Conservation (phyloP, 495 filamentous ascomycete species). For the Aspergillus wentii region DNA sequence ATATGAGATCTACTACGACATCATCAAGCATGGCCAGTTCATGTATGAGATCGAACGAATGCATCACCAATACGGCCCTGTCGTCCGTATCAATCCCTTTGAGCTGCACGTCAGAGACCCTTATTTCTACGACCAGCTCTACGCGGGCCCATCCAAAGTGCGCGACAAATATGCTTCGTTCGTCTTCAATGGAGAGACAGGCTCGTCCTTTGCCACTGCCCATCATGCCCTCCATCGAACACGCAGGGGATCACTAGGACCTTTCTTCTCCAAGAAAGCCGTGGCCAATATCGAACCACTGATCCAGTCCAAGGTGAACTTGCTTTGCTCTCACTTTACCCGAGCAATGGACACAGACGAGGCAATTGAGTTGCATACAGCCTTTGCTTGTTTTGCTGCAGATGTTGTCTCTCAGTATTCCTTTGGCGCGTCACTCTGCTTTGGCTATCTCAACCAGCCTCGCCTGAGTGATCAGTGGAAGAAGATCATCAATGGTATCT, state of each 20-base stretch:
- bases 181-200: slow-evolving; percentile 4
- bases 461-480: slow-evolving; percentile 9
- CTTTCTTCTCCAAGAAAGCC: slow-evolving; percentile 37
- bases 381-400: slow-evolving; percentile 35
- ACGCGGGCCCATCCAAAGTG: slow-evolving; percentile 10
- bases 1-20: slow-evolving; percentile 46
- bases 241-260: slow-evolving; percentile 31
- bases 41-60: slow-evolving; percentile 35
- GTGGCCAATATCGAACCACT: slow-evolving; percentile 26
- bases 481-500: slow-evolving; percentile 5
- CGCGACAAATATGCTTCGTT: slow-evolving; percentile 12
- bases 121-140: slow-evolving; percentile 24
- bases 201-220: slow-evolving; percentile 11
- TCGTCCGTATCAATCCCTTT: slow-evolving; percentile 41
- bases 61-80: slow-evolving; percentile 44
- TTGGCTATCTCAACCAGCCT: slow-evolving; percentile 9
- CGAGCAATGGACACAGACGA: slow-evolving; percentile 2
- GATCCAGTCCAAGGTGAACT: slow-evolving; percentile 17
- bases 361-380: slow-evolving; percentile 31
- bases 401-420: slow-evolving; percentile 40
- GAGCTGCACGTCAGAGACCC: slow-evolving; percentile 44
- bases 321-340: slow-evolving; percentile 8
- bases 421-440: slow-evolving; percentile 15
- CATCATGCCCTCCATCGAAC: slow-evolving; percentile 17
- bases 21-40: slow-evolving; percentile 37